Base-by-base conservation (phyloP, 139 green algal genomes). In the Pedinophyceae sp. region DNA sequence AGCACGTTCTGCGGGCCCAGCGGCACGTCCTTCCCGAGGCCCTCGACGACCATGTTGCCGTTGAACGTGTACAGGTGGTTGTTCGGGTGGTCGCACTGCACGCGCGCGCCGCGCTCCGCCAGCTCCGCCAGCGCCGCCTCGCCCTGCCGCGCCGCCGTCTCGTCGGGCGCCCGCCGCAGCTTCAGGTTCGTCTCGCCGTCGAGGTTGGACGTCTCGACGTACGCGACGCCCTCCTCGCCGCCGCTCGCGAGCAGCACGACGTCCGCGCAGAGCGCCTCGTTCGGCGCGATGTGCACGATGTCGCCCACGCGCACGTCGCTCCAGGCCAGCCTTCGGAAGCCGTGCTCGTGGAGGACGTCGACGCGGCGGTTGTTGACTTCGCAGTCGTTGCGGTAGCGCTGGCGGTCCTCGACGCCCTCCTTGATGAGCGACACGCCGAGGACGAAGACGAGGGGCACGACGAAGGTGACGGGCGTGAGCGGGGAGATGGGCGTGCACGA, bases 401-500 rank as follows among this genome's bases (percentile, higher is more conserved):
- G 53, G 45, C 79, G 59, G 27, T 73, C 55, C 27, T 61, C 57
- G 27, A 84, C 27, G 18, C 45, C 58, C 27, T 79, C 66, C 17
- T 72, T 65, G 7, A 38, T 27, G 17, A 81, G 50, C 22, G 73
- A 70, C 38, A 80, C 76, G 24, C 69, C 77, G 50, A 82, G 52
- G 27, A 85, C 76, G 27, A 78, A 55, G 20, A 62, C 50, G 24
- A 72, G 55, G 2, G 61, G 69, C 19, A 49, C 22, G 28, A 72
- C 34, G 24, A 48, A 55, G 39, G 54, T 64, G 20, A 54, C 54
- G 17, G 61, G 58, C n/a, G 59, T 59, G 29, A 83, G 64, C 25
- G 70, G 68, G 6, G 62, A 70, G 64, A 73, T 73, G 2, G 73
- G 66, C 13, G 77, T 86, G 46, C 72, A 59, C 2, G 77, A 86